Evolutionary conservation across 306 rosid species (phyloP), one percentile per base, ranked within the genome.

Genomic region (Carpinus viminea): DNA sequence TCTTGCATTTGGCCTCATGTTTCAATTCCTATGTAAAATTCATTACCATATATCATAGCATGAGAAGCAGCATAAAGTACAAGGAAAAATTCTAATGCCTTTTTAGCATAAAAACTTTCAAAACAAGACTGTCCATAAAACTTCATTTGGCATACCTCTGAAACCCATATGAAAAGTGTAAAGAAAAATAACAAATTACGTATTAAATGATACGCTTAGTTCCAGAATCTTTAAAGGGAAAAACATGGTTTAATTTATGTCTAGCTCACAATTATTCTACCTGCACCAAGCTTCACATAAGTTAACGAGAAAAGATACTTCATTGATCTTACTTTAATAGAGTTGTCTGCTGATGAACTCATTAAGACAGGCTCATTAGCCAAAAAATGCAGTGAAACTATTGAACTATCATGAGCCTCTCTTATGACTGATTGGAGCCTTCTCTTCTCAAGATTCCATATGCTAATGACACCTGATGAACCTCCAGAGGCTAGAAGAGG

Each of bases 401-500:
- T 83, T 41, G 85, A 83, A 66, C 86, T 82, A 81, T 95, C 98
- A 81, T 95, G 98, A 66, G 98, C 98, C 78, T 95, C 98, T 82
- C 69, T 90, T 77, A 92, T 87, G 64, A 95, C 98, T 68, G 98
- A 87, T 68, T 95, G 98, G 65, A 95, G 95, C 86, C 97, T 95
- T 86, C 89, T 84, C 86, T 92, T 95, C 86, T 95, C 98, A 57
- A 95, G 89, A 91, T 95, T 95, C 98, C 98, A 95, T 85, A 95
- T 83, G 90, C 93, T 91, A 79, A 92, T 90, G 78, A 95, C 91
- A 85, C 98, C 98, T 66, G 98, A 92, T 71, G 98, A 90, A 79
- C 98, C 98, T 80, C 98, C 98, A 21, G 98, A 95, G 57, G 98
- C 98, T 41, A 95, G 90, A 88, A 95, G 92, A 47, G 98, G 98